A percentile compares a stretch with the other conserved stretches of the same genome.
phyloP scores from a whole-genome alignment of 805 yeast species.

The Myxozyma neotropica region DNA sequence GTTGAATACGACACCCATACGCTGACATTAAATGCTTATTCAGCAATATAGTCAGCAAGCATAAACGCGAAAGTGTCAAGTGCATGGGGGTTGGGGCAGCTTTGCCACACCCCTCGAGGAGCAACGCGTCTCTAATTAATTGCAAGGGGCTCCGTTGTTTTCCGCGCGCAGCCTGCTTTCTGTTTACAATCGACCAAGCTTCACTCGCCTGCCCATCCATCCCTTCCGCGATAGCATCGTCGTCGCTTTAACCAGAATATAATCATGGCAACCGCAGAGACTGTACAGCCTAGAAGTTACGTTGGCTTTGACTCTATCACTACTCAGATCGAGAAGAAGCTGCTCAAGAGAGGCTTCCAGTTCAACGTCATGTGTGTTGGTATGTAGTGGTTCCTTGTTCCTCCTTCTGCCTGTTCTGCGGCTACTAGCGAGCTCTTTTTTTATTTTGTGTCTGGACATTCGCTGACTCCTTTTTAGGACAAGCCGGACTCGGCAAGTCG shows the following conservation, averaged over 20 bases:
- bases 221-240: too few relatives aligned
- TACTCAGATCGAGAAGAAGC: conserved; percentile 87
- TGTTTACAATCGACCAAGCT: background rate
- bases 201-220: too few relatives aligned
- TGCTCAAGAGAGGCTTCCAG: conserved; percentile 90
- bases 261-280: conserved; percentile 21
- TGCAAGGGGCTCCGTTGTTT: conserved; percentile 5
- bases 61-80: conserved; percentile 15
- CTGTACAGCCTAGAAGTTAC: conserved; percentile 65
- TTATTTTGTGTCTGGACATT: background rate
- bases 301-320: conserved; percentile 98
- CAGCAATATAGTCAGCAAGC: background rate
- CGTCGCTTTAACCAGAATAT: background rate
- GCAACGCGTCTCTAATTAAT: conserved; percentile 1
- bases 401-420: too few relatives aligned
- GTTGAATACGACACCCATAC: background rate
- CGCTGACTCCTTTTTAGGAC: too few relatives aligned
- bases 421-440: too few relatives aligned
- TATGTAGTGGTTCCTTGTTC: conserved; percentile 21
- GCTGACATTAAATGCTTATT: background rate
- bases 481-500: conserved; percentile 91
- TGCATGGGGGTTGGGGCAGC: too few relatives aligned
- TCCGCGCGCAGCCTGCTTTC: background rate
- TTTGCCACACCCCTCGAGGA: background rate
- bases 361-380: conserved; percentile 92